A percentile compares a stretch with the other conserved stretches of the same genome.
phyloP scores from a whole-genome alignment of 2,329 filamentous ascomycete species.

The Microdochium bolleyi region DNA sequence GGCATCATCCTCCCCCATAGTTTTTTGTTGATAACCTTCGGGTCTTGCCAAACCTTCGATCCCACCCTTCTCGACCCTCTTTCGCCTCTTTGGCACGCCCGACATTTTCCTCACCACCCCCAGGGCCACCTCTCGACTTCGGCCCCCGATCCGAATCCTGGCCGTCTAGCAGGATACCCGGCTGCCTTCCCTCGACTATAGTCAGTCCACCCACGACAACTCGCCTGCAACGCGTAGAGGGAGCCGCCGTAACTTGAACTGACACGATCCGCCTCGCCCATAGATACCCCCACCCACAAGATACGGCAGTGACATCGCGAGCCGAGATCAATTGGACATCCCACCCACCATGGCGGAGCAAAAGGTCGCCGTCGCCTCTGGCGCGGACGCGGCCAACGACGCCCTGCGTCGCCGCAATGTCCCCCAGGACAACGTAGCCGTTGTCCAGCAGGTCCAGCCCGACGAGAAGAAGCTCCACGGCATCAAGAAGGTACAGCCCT shows the following conservation, averaged over 20 bases:
- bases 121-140: neutral
- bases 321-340: neutral
- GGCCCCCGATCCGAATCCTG: neutral
- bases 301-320: neutral
- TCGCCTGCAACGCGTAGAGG: too few relatives aligned
- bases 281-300: neutral
- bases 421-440: constrained; percentile 30
- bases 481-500: constrained; percentile 41
- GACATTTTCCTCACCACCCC: neutral
- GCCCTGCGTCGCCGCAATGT: constrained; percentile 48
- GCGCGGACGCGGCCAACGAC: constrained; percentile 46
- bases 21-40: neutral
- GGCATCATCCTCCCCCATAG: neutral
- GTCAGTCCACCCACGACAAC: too few relatives aligned
- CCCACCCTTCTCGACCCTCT: neutral
- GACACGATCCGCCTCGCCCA: neutral
- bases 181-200: neutral
- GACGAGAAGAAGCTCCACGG: constrained; percentile 53
- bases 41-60: neutral
- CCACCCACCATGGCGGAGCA: constrained; percentile 40
- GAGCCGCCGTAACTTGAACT: too few relatives aligned
- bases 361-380: constrained; percentile 49
- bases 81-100: neutral
- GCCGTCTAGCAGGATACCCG: neutral
- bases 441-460: constrained; percentile 30